Evolutionary conservation across 768 basidiomycete species (phyloP).

Genomic region (Mycena venus): DNA sequence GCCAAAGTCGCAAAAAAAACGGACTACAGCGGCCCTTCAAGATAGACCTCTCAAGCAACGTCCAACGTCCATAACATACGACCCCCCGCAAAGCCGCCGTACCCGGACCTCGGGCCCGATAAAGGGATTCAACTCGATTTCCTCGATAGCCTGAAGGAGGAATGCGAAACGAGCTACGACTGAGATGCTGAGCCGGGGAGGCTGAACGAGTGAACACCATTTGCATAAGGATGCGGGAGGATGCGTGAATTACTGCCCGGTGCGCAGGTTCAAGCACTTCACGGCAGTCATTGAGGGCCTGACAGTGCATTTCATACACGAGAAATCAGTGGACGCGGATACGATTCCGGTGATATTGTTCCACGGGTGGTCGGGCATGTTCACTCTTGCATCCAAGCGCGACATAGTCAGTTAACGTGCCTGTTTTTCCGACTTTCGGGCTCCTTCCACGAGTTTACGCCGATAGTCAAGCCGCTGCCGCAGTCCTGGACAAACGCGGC

Average conservation of each 20-base stretch:
- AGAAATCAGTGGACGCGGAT: constrained; percentile 3
- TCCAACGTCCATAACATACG: background rate
- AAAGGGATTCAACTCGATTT: constrained; percentile 3
- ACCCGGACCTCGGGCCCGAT: background rate
- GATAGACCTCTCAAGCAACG: background rate
- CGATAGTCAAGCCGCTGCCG: constrained; percentile 16
- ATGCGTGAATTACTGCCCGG: background rate
- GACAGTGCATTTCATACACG: constrained; percentile 25
- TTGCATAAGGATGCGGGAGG: background rate
- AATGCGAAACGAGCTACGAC: background rate
- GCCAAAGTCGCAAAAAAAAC: too few relatives aligned
- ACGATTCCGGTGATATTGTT: constrained; percentile 21
- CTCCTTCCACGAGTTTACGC: constrained; percentile 18
- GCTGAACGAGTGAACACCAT: constrained; percentile 7
- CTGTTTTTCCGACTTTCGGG: background rate
- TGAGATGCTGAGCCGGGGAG: constrained; percentile 1
- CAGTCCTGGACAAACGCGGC: background rate
- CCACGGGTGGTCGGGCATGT: constrained; percentile 21
- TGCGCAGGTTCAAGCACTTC: constrained; percentile 20
- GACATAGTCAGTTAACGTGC: background rate
- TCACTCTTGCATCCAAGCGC: background rate
- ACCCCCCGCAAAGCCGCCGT: background rate
- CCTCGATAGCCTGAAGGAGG: background rate
- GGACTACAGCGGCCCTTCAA: constrained; percentile 12
- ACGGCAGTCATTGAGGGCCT: constrained; percentile 31